Base-by-base conservation (phyloP, 768 basidiomycete genomes). In the Dioszegia hungarica region DNA sequence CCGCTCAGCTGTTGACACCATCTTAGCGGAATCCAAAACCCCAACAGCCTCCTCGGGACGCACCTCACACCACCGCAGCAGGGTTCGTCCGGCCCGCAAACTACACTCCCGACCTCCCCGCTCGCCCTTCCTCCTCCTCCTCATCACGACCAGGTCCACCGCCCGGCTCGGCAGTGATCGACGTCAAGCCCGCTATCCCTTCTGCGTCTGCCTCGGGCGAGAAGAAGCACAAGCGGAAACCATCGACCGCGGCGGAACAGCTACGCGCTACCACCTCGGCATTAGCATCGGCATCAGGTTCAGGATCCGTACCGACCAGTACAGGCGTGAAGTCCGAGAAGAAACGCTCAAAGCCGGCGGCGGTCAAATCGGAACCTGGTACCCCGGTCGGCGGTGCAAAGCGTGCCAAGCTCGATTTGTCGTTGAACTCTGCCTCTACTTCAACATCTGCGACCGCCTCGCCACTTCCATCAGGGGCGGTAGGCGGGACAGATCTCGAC, bases 401-500 rank as follows among this genome's bases (percentile, higher is more conserved):
- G 15, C 20, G 33, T 39, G 41, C 46, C 19, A 46, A 54, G 40
- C 11, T 54, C 11, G 52, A 54, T 33, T 17, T 54, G n/a, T n/a
- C n/a, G n/a, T n/a, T n/a, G n/a, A n/a, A n/a, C n/a, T n/a, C n/a
- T n/a, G n/a, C n/a, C 8, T 54, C 41, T 2, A 43, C 17, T 54
- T 2, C n/a, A 27, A 11, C 39, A 12, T 8, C 38, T 43, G 27
- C 29, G 29, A 29, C 52, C 4, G 17, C 15, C 5, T 15, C 38
- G 2, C 5, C 11, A 17, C n/a, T 40, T 27, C 19, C 6, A n/a
- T 39, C 28, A 8, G 8, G 37, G 17, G 28, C 20, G 53, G 37
- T 41, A 27, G n/a, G n/a, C n/a, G n/a, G n/a, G n/a, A n/a, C n/a
- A n/a, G 56, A 53, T 40, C 38, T 64, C 14, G 63, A 65, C 47